A percentile compares a stretch with the other conserved stretches of the same genome.
phyloP scores from a whole-genome alignment of 2,329 filamentous ascomycete species.

The Exophiala aquamarina region DNA sequence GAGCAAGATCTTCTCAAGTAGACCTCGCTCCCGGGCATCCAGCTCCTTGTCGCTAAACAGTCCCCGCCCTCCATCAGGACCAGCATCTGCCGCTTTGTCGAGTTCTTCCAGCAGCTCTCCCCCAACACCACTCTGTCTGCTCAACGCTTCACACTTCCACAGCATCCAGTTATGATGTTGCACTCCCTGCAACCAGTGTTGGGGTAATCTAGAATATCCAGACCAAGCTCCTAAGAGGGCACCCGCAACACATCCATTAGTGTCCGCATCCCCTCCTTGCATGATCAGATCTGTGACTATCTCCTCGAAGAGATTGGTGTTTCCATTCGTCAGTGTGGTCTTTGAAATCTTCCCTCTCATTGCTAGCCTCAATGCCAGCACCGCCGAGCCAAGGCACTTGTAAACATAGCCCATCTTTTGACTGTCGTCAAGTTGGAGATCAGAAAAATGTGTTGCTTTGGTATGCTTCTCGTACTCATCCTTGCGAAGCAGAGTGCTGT shows the following conservation, averaged over 20 bases:
- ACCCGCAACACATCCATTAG: background rate
- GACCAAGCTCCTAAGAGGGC: background rate
- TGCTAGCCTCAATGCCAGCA: background rate
- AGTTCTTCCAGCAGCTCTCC: background rate
- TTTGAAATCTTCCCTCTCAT: background rate
- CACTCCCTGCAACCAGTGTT: background rate
- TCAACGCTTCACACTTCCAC: background rate
- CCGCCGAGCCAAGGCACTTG: background rate
- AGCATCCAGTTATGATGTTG: background rate
- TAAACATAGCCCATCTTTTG: background rate
- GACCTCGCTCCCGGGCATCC: background rate
- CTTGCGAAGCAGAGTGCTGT: background rate
- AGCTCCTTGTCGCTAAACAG: conserved; percentile 1
- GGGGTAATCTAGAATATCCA: background rate
- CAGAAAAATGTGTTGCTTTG: background rate
- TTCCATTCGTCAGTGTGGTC: too few relatives aligned
- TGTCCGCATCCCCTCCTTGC: background rate
- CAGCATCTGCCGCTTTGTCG: background rate
- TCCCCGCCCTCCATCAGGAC: background rate
- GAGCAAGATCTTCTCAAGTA: background rate
- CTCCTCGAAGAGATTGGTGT: background rate
- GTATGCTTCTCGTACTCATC: background rate
- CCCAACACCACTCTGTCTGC: background rate
- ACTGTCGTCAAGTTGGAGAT: background rate
- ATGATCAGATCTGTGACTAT: background rate